phyloP scores from a whole-genome alignment of 352 stramenopile genomes.

The Phytophthora tubulina region DNA sequence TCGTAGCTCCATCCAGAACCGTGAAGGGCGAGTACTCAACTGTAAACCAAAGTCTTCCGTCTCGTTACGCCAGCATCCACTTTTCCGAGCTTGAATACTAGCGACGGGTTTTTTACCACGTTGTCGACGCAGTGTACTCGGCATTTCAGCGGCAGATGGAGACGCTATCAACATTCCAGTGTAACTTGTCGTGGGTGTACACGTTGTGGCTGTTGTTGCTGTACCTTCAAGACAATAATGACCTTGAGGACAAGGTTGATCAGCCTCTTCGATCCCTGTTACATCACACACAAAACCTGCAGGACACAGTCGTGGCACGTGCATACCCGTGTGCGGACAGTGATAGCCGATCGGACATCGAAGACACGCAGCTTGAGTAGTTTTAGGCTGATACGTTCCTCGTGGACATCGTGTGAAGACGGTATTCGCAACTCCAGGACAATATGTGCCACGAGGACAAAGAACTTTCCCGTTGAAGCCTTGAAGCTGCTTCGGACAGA shows the following conservation, averaged over 20 bases:
- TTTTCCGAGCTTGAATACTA: constrained; percentile 76
- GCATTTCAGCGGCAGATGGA: constrained; percentile 42
- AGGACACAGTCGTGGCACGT: constrained; percentile 94
- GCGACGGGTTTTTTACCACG: constrained; percentile 28
- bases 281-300: constrained; percentile 96
- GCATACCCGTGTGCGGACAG: constrained; percentile 94
- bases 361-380: constrained; percentile 85
- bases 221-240: constrained; percentile 97
- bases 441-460: constrained; percentile 85
- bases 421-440: constrained; percentile 73
- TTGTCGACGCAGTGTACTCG: constrained; percentile 54
- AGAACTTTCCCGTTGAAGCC: constrained; percentile 46
- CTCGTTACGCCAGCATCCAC: constrained; percentile 95
- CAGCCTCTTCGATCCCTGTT: constrained; percentile 90
- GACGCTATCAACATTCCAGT: constrained; percentile 58
- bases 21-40: constrained; percentile 76
- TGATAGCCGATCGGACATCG: constrained; percentile 95
- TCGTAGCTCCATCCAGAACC: constrained; percentile 95
- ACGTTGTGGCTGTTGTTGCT: constrained; percentile 93
- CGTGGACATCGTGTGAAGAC: constrained; percentile 96
- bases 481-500: constrained; percentile 80
- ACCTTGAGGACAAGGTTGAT: constrained; percentile 95
- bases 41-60: constrained; percentile 96
- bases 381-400: constrained; percentile 94
- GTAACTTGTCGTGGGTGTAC: constrained; percentile 49